Base-by-base conservation (phyloP, 805 yeast genomes). In the Kockiozyma suomiensis region DNA sequence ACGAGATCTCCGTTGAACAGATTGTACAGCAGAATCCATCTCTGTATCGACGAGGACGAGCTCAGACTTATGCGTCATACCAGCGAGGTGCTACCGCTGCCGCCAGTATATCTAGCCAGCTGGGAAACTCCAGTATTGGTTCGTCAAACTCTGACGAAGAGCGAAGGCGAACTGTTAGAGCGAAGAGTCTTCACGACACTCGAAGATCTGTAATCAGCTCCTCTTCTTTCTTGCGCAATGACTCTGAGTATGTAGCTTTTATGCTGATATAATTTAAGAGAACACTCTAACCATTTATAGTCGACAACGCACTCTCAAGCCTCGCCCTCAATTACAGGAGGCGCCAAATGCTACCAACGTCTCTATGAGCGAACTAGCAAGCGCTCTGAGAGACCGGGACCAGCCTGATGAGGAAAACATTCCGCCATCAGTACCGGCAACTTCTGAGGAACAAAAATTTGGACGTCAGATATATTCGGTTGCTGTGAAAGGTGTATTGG, bases 251-350 rank as follows among this genome's bases (percentile, higher is more conserved):
- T 49, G 58, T 43, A 17, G 13, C 13, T 37, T n/a, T 41, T 21
- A 6, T 1, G 13, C 12, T 1, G 30, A 23, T 19, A 5, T 28
- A 21, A 13, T 6, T 45, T 2, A 12, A 15, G 21, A 33, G n/a
- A n/a, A n/a, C n/a, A n/a, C n/a, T n/a, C 46, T 38, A 38, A 38
- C 45, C 13, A 10, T 23, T 3, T 32, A 26, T 49, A 56, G 62
- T 30, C 55, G 56, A 5, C 55, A 40, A 25, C 51, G 51, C 17
- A 58, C 64, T 8, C 42, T 59, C 25, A 40, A 40, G n/a, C 64
- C 64, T 17, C 19, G 50, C 5, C 56, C 49, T 12, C 49, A 30
- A 19, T 42, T 59, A 6, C 56, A 51, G 12, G 64, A 56, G n/a
- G 33, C 57, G 4, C 50, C 46, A 10, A 51, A 45, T 37, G 46